Evolutionary conservation across 805 yeast species (phyloP).

Genomic region (Ogataea sp.): DNA sequence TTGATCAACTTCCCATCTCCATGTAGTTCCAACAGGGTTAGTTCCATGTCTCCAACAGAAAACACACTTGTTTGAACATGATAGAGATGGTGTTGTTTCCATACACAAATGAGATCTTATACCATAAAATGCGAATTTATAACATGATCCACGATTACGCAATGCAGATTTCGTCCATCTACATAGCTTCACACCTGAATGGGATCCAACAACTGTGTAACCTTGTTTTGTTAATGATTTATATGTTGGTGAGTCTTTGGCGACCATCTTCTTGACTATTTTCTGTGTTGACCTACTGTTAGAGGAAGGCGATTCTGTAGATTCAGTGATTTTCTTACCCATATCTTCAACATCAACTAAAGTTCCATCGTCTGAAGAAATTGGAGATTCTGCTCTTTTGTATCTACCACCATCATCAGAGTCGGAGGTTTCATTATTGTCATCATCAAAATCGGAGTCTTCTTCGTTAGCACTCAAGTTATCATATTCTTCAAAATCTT

Average conservation of each 20-base stretch:
- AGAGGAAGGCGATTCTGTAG: not conserved
- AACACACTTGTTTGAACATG: conserved; percentile 92
- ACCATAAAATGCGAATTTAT: conserved; percentile 88
- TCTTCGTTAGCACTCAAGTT: conserved; percentile 8
- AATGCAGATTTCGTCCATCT: conserved; percentile 95
- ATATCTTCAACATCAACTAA: conserved; percentile 84
- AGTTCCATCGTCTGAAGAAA: conserved; percentile 29
- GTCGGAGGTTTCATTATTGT: conserved; percentile 6
- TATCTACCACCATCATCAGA: conserved; percentile 12
- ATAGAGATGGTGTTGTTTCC: conserved; percentile 92
- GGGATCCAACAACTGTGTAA: conserved; percentile 86
- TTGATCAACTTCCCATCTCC: conserved; percentile 94
- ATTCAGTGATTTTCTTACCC: conserved; percentile 45
- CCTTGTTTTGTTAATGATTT: conserved; percentile 89
- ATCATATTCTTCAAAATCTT: conserved; percentile 7
- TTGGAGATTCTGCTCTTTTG: conserved; percentile 11
- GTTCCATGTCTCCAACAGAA: conserved; percentile 98
- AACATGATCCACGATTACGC: conserved; percentile 91
- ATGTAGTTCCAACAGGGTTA: conserved; percentile 89
- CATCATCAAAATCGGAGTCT: too few species aligned
- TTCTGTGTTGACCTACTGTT: conserved; percentile 9
- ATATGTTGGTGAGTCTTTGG: conserved; percentile 80
- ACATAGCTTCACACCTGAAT: conserved; percentile 91
- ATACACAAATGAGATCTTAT: conserved; percentile 85
- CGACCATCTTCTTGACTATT: conserved; percentile 74